A percentile compares a stretch with the other conserved stretches of the same genome.
phyloP scores from a whole-genome alignment of 2,329 filamentous ascomycete genomes.

The Fusarium sp. region DNA sequence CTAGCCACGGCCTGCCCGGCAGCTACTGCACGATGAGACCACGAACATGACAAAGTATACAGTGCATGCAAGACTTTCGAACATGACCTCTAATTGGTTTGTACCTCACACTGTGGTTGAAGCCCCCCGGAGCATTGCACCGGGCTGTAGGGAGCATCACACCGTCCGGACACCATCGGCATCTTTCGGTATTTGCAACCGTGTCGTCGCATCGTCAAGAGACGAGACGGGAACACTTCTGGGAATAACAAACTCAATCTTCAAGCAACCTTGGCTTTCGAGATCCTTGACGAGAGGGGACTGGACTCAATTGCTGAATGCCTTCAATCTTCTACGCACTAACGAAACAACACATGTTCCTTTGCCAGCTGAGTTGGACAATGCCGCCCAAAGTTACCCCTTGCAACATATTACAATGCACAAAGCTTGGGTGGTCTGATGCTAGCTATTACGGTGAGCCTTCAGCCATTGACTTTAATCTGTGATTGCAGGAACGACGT shows the following conservation, averaged over 20 bases:
- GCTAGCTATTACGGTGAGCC: background rate
- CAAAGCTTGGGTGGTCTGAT: conserved; percentile 29
- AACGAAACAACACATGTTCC: background rate
- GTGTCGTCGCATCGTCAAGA: background rate
- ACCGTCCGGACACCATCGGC: conserved; percentile 8
- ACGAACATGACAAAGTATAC: conserved; percentile 34
- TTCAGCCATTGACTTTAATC: background rate
- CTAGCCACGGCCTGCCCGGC: conserved; percentile 44
- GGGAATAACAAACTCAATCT: conserved; percentile 22
- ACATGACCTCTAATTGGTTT: background rate
- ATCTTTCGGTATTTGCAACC: conserved; percentile 15
- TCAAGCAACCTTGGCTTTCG: background rate
- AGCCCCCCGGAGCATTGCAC: background rate
- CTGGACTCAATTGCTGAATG: background rate
- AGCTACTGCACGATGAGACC: conserved; percentile 47
- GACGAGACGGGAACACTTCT: conserved; percentile 17
- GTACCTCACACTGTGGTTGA: conserved; percentile 35
- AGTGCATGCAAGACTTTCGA: conserved; percentile 21
- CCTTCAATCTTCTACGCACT: background rate
- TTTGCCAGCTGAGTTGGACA: background rate
- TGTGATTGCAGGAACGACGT: conserved; percentile 1
- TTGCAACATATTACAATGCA: conserved; percentile 16
- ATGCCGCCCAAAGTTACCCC: conserved; percentile 1
- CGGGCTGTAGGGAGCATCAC: conserved; percentile 2
- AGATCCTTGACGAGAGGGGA: background rate